A percentile compares a stretch with the other conserved stretches of the same genome.
These are phyloP conservation scores for Marasmius oreades DNA, from an alignment of 1,284 basidiomycete species.

Conservation along the genomic window DNA sequence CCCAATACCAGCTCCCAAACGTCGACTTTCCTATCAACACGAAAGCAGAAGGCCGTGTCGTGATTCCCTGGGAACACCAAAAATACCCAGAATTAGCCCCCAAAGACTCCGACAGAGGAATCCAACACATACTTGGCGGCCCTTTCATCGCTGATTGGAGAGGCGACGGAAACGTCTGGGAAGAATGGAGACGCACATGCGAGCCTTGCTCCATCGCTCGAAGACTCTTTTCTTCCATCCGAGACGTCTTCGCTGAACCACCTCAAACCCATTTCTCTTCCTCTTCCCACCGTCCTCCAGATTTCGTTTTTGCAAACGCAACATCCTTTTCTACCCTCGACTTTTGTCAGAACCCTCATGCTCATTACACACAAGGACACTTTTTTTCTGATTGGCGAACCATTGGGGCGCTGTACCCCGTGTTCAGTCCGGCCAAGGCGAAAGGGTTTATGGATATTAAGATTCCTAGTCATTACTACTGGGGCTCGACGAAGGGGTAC, in stretches of 20 bases:
- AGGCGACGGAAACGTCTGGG: constrained; percentile 85
- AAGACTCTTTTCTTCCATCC: constrained; percentile 75
- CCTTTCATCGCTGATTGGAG: constrained; percentile 84
- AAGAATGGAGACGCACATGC: constrained; percentile 88
- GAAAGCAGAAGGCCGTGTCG: constrained; percentile 86
- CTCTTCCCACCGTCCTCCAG: constrained; percentile 36
- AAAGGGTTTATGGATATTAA: constrained; percentile 84
- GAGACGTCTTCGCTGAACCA: constrained; percentile 26
- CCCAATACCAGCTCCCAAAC: constrained; percentile 67
- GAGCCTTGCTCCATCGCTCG: constrained; percentile 76
- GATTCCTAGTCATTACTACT: constrained; percentile 94
- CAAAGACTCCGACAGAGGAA: constrained; percentile 50
- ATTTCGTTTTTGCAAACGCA: constrained; percentile 56
- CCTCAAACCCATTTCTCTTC: constrained; percentile 18
- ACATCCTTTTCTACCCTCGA: constrained; percentile 62
- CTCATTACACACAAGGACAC: constrained; percentile 84
- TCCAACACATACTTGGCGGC: constrained; percentile 59
- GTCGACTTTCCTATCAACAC: constrained; percentile 92
- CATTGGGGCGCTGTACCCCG: constrained; percentile 80
- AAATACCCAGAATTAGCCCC: constrained; percentile 65
- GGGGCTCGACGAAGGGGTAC: constrained; percentile 76
- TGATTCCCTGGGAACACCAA: constrained; percentile 84
- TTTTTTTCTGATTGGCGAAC: constrained; percentile 96
- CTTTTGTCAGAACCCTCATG: constrained; percentile 80
- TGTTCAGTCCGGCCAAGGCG: constrained; percentile 87